These are phyloP conservation scores for Fraxinus floribunda DNA, from an alignment of 305 asterid genomes.

Conservation along the genomic window DNA sequence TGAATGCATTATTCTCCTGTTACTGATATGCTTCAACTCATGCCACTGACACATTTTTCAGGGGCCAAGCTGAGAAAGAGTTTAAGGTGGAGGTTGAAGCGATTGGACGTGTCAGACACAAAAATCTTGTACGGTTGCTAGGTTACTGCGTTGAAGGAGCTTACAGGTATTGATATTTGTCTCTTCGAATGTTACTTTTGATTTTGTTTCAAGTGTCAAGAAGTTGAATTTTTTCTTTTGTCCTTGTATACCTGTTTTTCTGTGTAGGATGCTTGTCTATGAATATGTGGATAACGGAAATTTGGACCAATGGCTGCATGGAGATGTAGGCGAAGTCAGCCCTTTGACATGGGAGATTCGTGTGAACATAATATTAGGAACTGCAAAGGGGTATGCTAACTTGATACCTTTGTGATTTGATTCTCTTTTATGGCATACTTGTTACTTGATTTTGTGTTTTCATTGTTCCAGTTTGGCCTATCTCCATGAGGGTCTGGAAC, in stretches of 20 bases:
- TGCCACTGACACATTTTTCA: conserved; percentile 23
- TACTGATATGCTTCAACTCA: conserved; percentile 15
- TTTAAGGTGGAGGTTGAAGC: conserved; percentile 79
- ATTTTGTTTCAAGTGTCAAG: neutral
- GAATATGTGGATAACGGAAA: conserved; percentile 75
- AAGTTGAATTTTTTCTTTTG: conserved; percentile 14
- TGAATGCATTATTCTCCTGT: conserved; percentile 5
- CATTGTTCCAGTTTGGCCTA: conserved; percentile 53
- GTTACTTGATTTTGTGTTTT: neutral
- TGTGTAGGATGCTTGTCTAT: conserved; percentile 69
- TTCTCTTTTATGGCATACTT: neutral
- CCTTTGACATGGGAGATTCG: conserved; percentile 76
- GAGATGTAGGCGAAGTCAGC: conserved; percentile 72
- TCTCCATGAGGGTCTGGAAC: conserved; percentile 77
- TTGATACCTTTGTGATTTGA: conserved; percentile 10
- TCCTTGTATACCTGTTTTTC: neutral
- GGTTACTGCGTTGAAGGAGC: conserved; percentile 88
- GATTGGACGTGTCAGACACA: conserved; percentile 76
- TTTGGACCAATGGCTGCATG: conserved; percentile 83
- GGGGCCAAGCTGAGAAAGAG: conserved; percentile 79
- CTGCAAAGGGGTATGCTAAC: conserved; percentile 62
- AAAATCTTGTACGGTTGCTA: conserved; percentile 67
- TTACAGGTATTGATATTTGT: conserved; percentile 42
- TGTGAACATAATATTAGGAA: conserved; percentile 60
- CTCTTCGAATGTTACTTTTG: neutral